phyloP scores from a whole-genome alignment of 805 yeast species.

The Barnettozyma botsteinii region DNA sequence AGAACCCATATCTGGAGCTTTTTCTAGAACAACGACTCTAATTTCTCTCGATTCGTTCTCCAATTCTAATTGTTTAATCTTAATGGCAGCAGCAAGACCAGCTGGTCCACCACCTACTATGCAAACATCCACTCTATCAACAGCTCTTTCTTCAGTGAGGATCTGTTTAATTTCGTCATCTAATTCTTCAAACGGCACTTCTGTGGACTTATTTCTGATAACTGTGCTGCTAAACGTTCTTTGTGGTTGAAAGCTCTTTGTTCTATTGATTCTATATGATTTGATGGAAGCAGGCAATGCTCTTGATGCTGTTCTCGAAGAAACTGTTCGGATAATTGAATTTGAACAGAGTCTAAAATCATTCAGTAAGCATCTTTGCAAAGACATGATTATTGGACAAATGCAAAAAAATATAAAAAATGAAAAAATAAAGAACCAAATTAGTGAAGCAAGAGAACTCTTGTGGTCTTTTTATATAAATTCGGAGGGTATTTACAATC shows the following conservation, averaged over 20 bases:
- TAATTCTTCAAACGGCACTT: constrained; percentile 25
- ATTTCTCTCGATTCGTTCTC: constrained; percentile 58
- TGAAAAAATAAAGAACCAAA: not conserved
- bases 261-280: not conserved
- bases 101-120: constrained; percentile 99
- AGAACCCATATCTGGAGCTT: constrained; percentile 88
- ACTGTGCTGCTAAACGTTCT: constrained; percentile 1
- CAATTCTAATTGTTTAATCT: constrained; percentile 76
- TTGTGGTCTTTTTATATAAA: no score
- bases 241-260: not conserved
- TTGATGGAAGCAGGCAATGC: not conserved
- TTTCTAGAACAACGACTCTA: constrained; percentile 85
- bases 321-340: not conserved
- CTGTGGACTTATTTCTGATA: constrained; percentile 15
- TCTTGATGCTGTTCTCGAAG: not conserved
- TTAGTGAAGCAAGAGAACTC: not conserved
- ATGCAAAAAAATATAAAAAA: not conserved
- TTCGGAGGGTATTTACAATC: no score
- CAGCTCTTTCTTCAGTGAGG: constrained; percentile 63
- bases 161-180: constrained; percentile 41
- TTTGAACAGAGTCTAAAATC: constrained; percentile 11
- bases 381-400: constrained; percentile 2
- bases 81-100: constrained; percentile 90
- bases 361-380: constrained; percentile 5
- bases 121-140: constrained; percentile 87